These are phyloP conservation scores for Fusarium subtropicale DNA, from an alignment of 2,329 filamentous ascomycete species.

Conservation along the genomic window DNA sequence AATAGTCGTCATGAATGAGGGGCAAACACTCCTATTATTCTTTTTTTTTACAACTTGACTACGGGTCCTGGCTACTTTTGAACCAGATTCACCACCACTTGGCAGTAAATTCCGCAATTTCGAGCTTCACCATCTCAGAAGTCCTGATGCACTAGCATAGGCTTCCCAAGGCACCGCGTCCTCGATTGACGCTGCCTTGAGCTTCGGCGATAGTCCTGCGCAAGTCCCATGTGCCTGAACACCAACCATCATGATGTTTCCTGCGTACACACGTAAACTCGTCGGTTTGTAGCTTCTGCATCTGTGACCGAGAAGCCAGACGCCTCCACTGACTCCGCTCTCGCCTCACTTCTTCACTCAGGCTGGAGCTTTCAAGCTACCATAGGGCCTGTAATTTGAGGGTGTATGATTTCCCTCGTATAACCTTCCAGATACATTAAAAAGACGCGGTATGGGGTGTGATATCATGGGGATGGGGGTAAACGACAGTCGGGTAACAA, in stretches of 20 bases:
- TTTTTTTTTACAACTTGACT: slow-evolving; percentile 43
- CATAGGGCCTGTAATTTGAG: slow-evolving; percentile 61
- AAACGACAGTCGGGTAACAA: slow-evolving; percentile 44
- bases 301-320: slow-evolving; percentile 34
- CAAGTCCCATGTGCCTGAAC: slow-evolving; percentile 41
- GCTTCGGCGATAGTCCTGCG: slow-evolving; percentile 37
- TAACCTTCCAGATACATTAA: slow-evolving; percentile 55
- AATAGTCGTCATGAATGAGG: slow-evolving; percentile 29
- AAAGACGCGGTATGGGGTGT: slow-evolving; percentile 50
- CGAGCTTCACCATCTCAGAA: slow-evolving; percentile 44
- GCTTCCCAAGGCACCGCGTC: slow-evolving; percentile 37
- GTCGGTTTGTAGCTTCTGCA: slow-evolving; percentile 36
- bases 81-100: slow-evolving; percentile 46
- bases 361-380: slow-evolving; percentile 76
- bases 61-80: slow-evolving; percentile 39
- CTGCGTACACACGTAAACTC: slow-evolving; percentile 39
- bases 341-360: slow-evolving; percentile 50
- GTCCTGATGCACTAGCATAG: slow-evolving; percentile 47
- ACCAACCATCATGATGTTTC: slow-evolving; percentile 44
- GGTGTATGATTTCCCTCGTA: slow-evolving; percentile 46
- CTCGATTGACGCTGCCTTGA: slow-evolving; percentile 38
- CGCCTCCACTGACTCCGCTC: slow-evolving; percentile 41
- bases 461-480: slow-evolving; percentile 48
- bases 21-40: slow-evolving; percentile 36
- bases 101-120: slow-evolving; percentile 44